Evolutionary conservation across 257 asterid species (phyloP), one percentile per base, ranked within the genome.

Genomic region (Solanum corneliomulleri): DNA sequence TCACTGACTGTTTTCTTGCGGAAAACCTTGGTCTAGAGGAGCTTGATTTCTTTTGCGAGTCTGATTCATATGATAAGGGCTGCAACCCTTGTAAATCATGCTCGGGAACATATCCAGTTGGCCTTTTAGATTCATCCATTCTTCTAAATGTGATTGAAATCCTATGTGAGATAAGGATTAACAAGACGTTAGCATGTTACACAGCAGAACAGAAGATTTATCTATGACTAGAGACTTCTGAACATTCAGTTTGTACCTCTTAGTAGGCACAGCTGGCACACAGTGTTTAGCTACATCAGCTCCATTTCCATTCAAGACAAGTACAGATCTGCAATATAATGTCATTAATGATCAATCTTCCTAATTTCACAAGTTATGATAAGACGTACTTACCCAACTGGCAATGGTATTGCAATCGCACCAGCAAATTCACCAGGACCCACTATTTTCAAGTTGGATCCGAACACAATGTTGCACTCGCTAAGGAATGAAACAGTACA

Each of bases 81-180:
- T 93, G 89, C 87, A 97, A 92, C 87, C 96, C 99, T 90, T 91
- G 94, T 86, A 97, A 62, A 89, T 94, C 98, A 39, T 95, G 93
- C 83, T 95, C 98, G 37, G 94, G 92, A 78, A 89, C 95, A 91
- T 83, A 90, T 62, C 92, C 94, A 62, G 14, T 25, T 56, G 99
- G 99, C 86, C 92, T 88, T 90, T 93, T 95, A 11, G 92, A 80
- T 70, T 91, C 96, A 52, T 93, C 98, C 98, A 97, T 97, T 91
- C 91, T 95, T 89, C 98, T 91, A 87, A 97, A 97, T 20, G 99
- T 97, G 84, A 97, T 94, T 58, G 98, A 97, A 87, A 97, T 97
- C 95, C 98, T 97, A 90, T 27, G 29, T 47, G 29, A 82, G 74
- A 6, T 33, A 29, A 37, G 60, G 37, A 33, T 69, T 44, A 11